Percentiles rank a stretch among this genome's conserved stretches.
These are phyloP conservation scores for Trichoderma virens DNA, from an alignment of 495 filamentous ascomycete species.

Conservation along the genomic window DNA sequence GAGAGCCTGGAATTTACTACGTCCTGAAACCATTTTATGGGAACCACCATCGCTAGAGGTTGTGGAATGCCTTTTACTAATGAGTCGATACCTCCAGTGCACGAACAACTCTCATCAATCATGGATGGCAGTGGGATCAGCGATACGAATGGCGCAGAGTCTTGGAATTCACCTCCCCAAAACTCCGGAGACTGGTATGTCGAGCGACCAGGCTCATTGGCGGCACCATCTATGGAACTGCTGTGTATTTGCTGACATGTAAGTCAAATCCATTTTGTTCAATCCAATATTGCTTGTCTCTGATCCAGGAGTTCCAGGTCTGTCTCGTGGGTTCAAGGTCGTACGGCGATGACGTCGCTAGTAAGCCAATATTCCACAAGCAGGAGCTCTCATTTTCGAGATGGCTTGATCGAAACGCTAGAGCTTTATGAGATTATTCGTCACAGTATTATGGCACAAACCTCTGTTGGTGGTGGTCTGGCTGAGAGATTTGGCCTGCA, in stretches of 20 bases:
- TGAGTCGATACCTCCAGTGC: constrained; percentile 28
- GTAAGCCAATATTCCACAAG: neutral
- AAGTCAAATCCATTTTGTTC: neutral
- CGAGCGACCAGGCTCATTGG: neutral
- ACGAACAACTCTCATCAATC: constrained; percentile 24
- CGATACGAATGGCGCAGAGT: constrained; percentile 25
- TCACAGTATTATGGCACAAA: neutral
- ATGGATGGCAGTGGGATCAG: constrained; percentile 25
- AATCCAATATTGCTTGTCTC: too few species aligned
- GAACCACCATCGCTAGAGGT: constrained; percentile 20
- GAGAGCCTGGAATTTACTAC: constrained; percentile 20
- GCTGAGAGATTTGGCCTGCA: neutral
- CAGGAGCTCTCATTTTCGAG: neutral
- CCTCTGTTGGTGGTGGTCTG: neutral
- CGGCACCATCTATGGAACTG: neutral
- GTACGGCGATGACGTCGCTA: neutral
- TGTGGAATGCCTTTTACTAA: constrained; percentile 24
- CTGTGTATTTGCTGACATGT: neutral
- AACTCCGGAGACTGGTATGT: constrained; percentile 17
- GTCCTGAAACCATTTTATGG: constrained; percentile 18
- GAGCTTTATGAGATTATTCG: neutral
- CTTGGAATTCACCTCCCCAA: constrained; percentile 17
- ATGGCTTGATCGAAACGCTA: neutral
- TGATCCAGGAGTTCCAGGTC: neutral
- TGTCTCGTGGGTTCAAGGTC: neutral